Percentiles rank a stretch among this genome's conserved stretches.
phyloP scores from a whole-genome alignment of 2,329 filamentous ascomycete species.

The Magnaporthiopsis incrustans region DNA sequence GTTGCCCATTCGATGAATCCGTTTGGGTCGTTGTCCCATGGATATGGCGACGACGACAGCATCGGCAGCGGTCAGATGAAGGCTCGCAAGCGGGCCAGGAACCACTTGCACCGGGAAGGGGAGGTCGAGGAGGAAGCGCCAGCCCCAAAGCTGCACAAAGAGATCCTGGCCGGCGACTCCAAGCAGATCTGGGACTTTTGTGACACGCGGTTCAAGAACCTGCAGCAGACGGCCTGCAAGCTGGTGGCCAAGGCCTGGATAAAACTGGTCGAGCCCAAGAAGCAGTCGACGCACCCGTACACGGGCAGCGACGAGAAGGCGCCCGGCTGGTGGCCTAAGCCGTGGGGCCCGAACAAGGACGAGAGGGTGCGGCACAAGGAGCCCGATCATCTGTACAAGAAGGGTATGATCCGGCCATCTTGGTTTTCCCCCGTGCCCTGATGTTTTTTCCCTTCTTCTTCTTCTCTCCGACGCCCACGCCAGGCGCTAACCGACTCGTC shows the following conservation, averaged over 20 bases:
- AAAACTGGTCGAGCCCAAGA: conserved; percentile 67
- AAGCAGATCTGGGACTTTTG: conserved; percentile 52
- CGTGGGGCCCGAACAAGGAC: conserved; percentile 40
- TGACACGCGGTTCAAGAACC: conserved; percentile 51
- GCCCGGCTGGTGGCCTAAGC: conserved; percentile 60
- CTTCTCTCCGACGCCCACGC: neutral
- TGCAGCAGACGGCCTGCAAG: conserved; percentile 66
- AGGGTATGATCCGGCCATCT: conserved; percentile 36
- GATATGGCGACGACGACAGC: neutral
- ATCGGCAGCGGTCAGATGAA: neutral
- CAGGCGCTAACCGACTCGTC: neutral
- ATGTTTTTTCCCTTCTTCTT: conserved; percentile 9
- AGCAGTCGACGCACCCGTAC: conserved; percentile 68
- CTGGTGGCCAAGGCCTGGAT: conserved; percentile 69
- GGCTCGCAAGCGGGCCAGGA: conserved; percentile 5
- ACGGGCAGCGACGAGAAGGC: conserved; percentile 54
- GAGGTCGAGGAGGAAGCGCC: neutral
- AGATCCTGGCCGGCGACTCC: conserved; percentile 42
- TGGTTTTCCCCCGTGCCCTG: no score
- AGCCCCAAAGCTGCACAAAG: conserved; percentile 20
- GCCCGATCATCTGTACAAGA: conserved; percentile 64
- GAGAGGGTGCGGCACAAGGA: conserved; percentile 60
- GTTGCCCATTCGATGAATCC: neutral
- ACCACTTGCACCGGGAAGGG: neutral
- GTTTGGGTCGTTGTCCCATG: neutral